Evolutionary conservation across 371 early-diverging fungal genomes (phyloP).

Genomic region (Umbelopsis sp.): DNA sequence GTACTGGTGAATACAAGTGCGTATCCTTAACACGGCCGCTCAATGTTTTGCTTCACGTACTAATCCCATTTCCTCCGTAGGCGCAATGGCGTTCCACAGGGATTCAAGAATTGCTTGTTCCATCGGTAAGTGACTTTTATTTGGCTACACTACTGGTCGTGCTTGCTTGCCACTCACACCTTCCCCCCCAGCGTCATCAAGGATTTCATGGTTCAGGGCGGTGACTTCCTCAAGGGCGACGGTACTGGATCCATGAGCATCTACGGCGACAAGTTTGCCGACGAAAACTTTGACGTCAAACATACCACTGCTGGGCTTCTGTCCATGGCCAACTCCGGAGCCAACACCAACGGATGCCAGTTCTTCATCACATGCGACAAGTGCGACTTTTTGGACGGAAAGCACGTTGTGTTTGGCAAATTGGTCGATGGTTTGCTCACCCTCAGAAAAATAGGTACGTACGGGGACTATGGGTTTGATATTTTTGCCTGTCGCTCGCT

Average conservation of each 20-base stretch:
- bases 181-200: conserved; percentile 76
- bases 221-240: conserved; percentile 96
- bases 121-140: conserved; percentile 66
- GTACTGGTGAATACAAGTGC: conserved; percentile 91
- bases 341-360: conserved; percentile 94
- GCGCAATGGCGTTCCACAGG: conserved; percentile 78
- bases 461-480: not conserved
- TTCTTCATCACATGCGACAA: conserved; percentile 96
- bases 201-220: conserved; percentile 99
- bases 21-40: conserved; percentile 4
- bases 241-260: conserved; percentile 98
- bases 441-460: conserved; percentile 78
- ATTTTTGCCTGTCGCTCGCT: not conserved
- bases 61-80: conserved; percentile 33
- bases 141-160: too few relatives aligned
- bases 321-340: conserved; percentile 98
- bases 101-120: conserved; percentile 90
- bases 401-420: conserved; percentile 91
- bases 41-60: not conserved
- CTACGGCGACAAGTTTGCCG: conserved; percentile 94
- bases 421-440: conserved; percentile 89
- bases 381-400: conserved; percentile 89
- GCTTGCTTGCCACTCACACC: not conserved
- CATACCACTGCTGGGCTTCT: conserved; percentile 91
- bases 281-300: conserved; percentile 96